Conservation (phyloP, 2,329 filamentous ascomycete species). For the Shiraia sp. region DNA sequence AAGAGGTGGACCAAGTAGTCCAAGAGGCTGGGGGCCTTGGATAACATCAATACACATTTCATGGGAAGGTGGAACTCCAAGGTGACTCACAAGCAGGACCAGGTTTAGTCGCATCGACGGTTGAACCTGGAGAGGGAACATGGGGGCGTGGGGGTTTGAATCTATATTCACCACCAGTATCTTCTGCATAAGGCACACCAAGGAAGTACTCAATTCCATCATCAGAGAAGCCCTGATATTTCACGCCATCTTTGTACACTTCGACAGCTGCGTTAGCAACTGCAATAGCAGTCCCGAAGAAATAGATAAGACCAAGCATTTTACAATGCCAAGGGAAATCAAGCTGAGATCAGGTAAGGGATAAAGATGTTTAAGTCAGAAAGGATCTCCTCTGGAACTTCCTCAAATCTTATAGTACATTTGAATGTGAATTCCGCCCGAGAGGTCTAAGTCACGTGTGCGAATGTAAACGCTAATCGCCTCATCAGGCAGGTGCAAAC, state of each 20-base stretch:
- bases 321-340: no score
- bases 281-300: conserved; percentile 9
- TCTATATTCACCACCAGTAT: conserved; percentile 51
- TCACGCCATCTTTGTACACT: conserved; percentile 33
- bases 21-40: conserved; percentile 44
- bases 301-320: background rate
- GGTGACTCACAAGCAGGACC: conserved; percentile 46
- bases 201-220: conserved; percentile 55
- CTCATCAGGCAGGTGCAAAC: conserved; percentile 2
- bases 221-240: conserved; percentile 49
- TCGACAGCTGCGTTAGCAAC: conserved; percentile 10
- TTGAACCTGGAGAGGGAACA: conserved; percentile 34
- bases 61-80: no score
- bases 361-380: no score
- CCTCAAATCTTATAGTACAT: no score
- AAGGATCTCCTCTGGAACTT: no score
- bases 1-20: conserved; percentile 30
- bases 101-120: conserved; percentile 46
- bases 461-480: background rate
- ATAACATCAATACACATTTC: no score
- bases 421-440: background rate
- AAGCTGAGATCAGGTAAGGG: no score
- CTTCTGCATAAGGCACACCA: conserved; percentile 53
- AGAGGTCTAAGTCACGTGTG: background rate
- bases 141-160: conserved; percentile 52